phyloP scores from a whole-genome alignment of 2,329 filamentous ascomycete genomes.

The Keithomyces neogunnii region DNA sequence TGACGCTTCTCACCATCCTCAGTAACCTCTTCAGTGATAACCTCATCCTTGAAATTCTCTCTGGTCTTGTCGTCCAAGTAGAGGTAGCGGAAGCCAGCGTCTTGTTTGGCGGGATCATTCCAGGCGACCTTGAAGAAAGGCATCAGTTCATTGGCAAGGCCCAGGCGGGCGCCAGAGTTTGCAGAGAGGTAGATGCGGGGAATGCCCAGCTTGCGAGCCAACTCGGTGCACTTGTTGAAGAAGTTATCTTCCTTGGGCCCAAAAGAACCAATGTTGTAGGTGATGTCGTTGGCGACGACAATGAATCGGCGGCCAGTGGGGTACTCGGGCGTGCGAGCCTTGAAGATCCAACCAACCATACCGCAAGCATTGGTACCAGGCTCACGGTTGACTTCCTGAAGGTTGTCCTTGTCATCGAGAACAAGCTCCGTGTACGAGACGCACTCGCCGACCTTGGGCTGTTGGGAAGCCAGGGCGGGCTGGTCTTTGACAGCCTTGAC shows the following conservation, averaged over 20 bases:
- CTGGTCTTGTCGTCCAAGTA: conserved; percentile 85
- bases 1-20: conserved; percentile 86
- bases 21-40: conserved; percentile 72
- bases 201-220: conserved; percentile 88
- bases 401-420: conserved; percentile 84
- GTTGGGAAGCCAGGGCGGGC: conserved; percentile 65
- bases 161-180: conserved; percentile 96
- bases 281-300: conserved; percentile 98
- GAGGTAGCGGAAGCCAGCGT: conserved; percentile 91
- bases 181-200: conserved; percentile 96
- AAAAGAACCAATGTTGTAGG: conserved; percentile 97
- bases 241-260: conserved; percentile 94
- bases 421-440: conserved; percentile 92
- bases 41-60: conserved; percentile 69
- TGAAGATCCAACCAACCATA: conserved; percentile 98
- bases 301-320: conserved; percentile 86
- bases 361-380: conserved; percentile 92
- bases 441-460: conserved; percentile 80
- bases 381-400: conserved; percentile 89
- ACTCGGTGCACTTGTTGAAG: conserved; percentile 98
- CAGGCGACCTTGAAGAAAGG: conserved; percentile 95
- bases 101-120: conserved; percentile 76
- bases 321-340: conserved; percentile 91
- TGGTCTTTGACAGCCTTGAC: conserved; percentile 65
- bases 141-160: conserved; percentile 93